Evolutionary conservation across 495 filamentous ascomycete species (phyloP).

Genomic region (Hamigera avellanea): DNA sequence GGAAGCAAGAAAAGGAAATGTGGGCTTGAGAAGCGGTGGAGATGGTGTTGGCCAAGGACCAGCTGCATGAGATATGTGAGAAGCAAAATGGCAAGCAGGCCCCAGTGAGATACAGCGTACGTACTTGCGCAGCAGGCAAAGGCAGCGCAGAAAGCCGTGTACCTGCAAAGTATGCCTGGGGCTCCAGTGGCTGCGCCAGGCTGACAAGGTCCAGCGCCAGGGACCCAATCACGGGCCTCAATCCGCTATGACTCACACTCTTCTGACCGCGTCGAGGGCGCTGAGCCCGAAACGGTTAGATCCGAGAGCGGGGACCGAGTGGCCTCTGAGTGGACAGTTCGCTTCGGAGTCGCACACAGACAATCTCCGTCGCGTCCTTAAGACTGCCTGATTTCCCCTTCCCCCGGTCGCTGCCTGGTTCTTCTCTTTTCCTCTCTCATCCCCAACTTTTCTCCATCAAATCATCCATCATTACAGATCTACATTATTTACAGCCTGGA

Average conservation of each 20-base stretch:
- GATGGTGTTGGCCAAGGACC: no score
- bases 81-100: no score
- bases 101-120: no score
- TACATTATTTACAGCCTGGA: not conserved
- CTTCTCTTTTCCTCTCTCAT: conserved; percentile 13
- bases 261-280: conserved; percentile 13
- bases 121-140: no score
- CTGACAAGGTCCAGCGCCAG: no score
- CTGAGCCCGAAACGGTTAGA: conserved; percentile 14
- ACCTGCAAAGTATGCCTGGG: conserved; percentile 13
- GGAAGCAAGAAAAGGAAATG: no score
- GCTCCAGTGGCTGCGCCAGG: conserved; percentile 4
- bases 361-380: conserved; percentile 1
- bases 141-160: no score
- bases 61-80: no score
- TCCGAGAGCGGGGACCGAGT: conserved; percentile 12
- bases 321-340: not conserved
- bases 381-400: conserved; percentile 8
- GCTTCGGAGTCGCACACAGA: not conserved
- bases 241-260: conserved; percentile 31
- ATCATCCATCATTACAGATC: not conserved
- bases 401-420: conserved; percentile 4
- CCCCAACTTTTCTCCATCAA: conserved; percentile 2
- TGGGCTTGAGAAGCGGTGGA: no score
- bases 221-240: conserved; percentile 13